Percentiles rank a stretch among this genome's conserved stretches.
Conservation (phyloP, 2,329 filamentous ascomycete genomes). For the Microcyclospora pomicola region DNA sequence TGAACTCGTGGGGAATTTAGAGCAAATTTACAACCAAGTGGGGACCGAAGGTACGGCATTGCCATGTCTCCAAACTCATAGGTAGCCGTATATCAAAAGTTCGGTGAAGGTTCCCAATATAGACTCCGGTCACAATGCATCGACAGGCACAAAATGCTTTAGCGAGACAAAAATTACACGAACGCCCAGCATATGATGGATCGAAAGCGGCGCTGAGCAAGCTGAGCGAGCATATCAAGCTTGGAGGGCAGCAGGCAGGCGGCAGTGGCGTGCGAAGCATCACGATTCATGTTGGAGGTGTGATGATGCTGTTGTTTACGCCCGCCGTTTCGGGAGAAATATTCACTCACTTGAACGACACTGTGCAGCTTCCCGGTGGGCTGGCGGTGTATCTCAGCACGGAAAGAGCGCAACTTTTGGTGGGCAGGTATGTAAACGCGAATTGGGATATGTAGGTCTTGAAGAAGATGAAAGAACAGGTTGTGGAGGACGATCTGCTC, state of each 20-base stretch:
- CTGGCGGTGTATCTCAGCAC: slow-evolving; percentile 18
- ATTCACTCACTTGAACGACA: slow-evolving; percentile 12
- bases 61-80: too few species aligned
- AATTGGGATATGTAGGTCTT: slow-evolving; percentile 27
- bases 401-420: slow-evolving; percentile 23
- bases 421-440: slow-evolving; percentile 21
- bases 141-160: slow-evolving; percentile 1
- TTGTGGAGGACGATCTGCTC: slow-evolving; percentile 13
- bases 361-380: slow-evolving; percentile 16
- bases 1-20: too few species aligned
- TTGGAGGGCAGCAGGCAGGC: slow-evolving; percentile 28
- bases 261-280: slow-evolving; percentile 25
- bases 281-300: slow-evolving; percentile 32
- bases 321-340: slow-evolving; percentile 14
- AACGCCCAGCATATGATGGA: slow-evolving; percentile 32
- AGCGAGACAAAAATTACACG: slow-evolving; percentile 6
- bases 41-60: too few species aligned
- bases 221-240: slow-evolving; percentile 30
- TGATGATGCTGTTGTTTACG: slow-evolving; percentile 29
- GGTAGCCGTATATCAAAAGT: too few species aligned
- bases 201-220: slow-evolving; percentile 32
- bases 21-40: too few species aligned
- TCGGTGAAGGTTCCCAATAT: too few species aligned
- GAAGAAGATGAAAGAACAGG: slow-evolving; percentile 17
- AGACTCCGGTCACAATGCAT: too few species aligned